Conservation (phyloP, 345 rosid genomes). For the Brassica carinata region DNA sequence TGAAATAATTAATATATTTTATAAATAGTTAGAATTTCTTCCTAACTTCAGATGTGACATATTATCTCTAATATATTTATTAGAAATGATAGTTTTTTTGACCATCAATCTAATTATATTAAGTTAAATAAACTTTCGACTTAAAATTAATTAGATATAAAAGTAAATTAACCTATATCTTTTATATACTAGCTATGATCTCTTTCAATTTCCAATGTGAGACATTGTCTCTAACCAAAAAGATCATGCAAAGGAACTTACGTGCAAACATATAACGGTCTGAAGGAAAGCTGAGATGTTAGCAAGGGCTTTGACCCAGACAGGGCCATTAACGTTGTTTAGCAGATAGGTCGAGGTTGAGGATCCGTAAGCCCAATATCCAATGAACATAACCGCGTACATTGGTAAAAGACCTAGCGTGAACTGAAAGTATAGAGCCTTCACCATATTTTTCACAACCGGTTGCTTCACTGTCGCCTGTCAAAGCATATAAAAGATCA, state of each 20-base stretch:
- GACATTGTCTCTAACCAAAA: no score
- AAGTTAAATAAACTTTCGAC: no score
- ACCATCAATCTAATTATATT: no score
- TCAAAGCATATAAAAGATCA: not conserved
- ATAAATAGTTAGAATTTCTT: no score
- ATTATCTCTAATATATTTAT: no score
- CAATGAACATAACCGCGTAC: constrained; percentile 67
- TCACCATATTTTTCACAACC: constrained; percentile 16
- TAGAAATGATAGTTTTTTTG: no score
- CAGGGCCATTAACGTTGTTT: constrained; percentile 57
- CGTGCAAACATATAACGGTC: constrained; percentile 80
- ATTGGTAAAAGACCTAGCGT: constrained; percentile 68
- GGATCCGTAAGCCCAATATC: constrained; percentile 74
- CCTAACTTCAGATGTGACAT: no score
- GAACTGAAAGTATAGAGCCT: constrained; percentile 15
- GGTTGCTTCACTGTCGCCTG: constrained; percentile 7
- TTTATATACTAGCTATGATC: no score
- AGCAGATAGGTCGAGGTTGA: constrained; percentile 16
- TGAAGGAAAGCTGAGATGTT: constrained; percentile 82
- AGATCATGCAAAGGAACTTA: constrained; percentile 38
- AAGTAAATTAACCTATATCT: no score
- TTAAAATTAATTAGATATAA: no score
- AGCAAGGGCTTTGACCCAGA: constrained; percentile 79
- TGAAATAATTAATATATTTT: no score
- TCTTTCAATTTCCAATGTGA: no score